Base-by-base conservation (phyloP, 805 yeast species). In the Grigorovia jiainica region DNA sequence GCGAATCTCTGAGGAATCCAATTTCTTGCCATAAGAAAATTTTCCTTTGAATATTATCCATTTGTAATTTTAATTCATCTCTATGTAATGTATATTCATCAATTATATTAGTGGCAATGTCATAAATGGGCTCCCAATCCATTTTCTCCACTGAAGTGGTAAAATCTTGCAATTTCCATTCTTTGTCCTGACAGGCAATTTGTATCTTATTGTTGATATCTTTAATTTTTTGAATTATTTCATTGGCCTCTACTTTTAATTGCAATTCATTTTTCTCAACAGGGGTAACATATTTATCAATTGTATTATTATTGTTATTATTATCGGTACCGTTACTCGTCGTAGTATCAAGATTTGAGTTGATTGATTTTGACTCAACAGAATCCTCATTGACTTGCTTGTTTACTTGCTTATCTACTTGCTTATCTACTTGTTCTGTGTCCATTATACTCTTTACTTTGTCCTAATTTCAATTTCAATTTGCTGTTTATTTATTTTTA, bases 1-100 rank as follows among this genome's bases (percentile, higher is more conserved):
- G 61, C 1, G 63, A 54, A 42, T 61, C 65, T 30, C 52, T 50
- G 3, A 53, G 41, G 34, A 57, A 61, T 2, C 60, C 63, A 9
- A 63, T 47, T 34, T 61, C 65, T 43, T 60, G 62, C 65, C 65
- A 61, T 17, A 55, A 33, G 38, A 54, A 53, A 37, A 55, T 53
- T 34, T 52, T 48, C 49, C 54, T 38, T 32, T 55, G 50, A 7
- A 55, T 38, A 13, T 47, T 45, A 29, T 58, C 58, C 27, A 60
- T 24, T 32, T 55, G 49, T 1, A 36, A 39, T 9, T 56, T 42
- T 9, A 53, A 44, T 3, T 40, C 36, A 25, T 60, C 63, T 4
- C 56, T 54, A 8, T 48, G 50, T 16, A 46, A 50, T 3, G 62
- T 52, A 33, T 60, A 60, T 4, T 50, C 48, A 35, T 60, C 62